phyloP scores from a whole-genome alignment of 768 basidiomycete species.

The Exsudoporus frostii region DNA sequence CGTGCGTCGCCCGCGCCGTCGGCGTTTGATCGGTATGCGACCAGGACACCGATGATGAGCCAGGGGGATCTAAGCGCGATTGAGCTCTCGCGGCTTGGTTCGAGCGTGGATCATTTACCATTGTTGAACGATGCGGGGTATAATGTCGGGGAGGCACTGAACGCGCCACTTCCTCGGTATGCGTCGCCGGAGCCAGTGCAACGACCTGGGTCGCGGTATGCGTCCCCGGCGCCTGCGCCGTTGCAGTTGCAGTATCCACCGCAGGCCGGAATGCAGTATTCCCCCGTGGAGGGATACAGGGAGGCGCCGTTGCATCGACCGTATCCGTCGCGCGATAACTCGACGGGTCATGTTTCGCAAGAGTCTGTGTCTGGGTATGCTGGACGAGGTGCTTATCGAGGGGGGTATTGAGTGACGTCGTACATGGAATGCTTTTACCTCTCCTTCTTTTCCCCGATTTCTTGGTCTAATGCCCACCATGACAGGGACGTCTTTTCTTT shows the following conservation, averaged over 20 bases:
- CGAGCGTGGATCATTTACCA: slow-evolving; percentile 52
- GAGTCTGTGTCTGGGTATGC: slow-evolving; percentile 26
- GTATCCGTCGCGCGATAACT: slow-evolving; percentile 25
- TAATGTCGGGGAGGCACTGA: slow-evolving; percentile 7
- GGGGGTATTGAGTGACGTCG: slow-evolving; percentile 7
- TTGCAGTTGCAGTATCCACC: slow-evolving; percentile 43
- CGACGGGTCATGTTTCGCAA: slow-evolving; percentile 9
- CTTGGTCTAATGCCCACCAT: slow-evolving; percentile 13
- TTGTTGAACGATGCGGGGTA: slow-evolving; percentile 41
- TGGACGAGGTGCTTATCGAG: slow-evolving; percentile 32
- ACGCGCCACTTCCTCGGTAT: slow-evolving; percentile 27
- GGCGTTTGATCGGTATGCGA: slow-evolving; percentile 60
- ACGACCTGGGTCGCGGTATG: slow-evolving; percentile 27
- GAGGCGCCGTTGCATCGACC: slow-evolving; percentile 68
- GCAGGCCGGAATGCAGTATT: slow-evolving; percentile 23
- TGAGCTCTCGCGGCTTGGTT: slow-evolving; percentile 58
- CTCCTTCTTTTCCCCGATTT: background rate
- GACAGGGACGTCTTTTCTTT: slow-evolving; percentile 1
- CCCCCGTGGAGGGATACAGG: slow-evolving; percentile 39
- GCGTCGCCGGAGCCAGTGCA: slow-evolving; percentile 17
- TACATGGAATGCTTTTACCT: background rate
- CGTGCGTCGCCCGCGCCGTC: slow-evolving; percentile 40
- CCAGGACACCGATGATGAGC: slow-evolving; percentile 40
- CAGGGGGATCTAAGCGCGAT: slow-evolving; percentile 35
- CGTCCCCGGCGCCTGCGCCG: slow-evolving; percentile 33